A percentile compares a stretch with the other conserved stretches of the same genome.
phyloP scores from a whole-genome alignment of 441 rosid genomes.

The Aquilaria agallochum region DNA sequence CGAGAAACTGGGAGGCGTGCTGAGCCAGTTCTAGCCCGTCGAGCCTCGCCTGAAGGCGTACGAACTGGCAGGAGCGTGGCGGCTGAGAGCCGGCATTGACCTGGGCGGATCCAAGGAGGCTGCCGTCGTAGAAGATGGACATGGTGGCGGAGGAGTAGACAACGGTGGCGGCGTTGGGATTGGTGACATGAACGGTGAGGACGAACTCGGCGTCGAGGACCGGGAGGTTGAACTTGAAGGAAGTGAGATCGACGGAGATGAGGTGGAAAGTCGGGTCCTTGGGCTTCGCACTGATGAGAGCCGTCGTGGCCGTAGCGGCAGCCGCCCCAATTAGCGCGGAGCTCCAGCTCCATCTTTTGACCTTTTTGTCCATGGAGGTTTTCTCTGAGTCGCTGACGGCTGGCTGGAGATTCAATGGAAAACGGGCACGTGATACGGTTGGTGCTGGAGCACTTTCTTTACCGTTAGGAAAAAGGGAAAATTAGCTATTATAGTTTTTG shows the following conservation, averaged over 20 bases:
- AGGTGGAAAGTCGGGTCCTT: slow-evolving; percentile 79
- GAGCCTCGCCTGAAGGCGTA: slow-evolving; percentile 62
- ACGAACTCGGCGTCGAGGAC: slow-evolving; percentile 65
- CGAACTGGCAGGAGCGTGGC: slow-evolving; percentile 56
- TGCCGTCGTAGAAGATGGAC: slow-evolving; percentile 83
- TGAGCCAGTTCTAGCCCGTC: slow-evolving; percentile 75
- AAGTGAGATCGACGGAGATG: slow-evolving; percentile 68
- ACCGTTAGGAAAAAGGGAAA: no score
- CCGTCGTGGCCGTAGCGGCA: slow-evolving; percentile 42
- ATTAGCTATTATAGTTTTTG: no score
- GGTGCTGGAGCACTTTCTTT: no score
- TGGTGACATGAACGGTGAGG: slow-evolving; percentile 82
- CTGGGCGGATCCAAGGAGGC: slow-evolving; percentile 64
- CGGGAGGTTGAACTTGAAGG: slow-evolving; percentile 74
- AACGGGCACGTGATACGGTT: no score
- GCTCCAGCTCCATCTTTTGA: slow-evolving; percentile 63
- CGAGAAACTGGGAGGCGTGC: slow-evolving; percentile 56
- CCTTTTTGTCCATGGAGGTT: slow-evolving; percentile 32
- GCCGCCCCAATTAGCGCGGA: slow-evolving; percentile 70
- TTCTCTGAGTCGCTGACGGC: not conserved
- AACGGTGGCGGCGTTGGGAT: slow-evolving; percentile 67
- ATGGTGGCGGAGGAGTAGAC: slow-evolving; percentile 65
- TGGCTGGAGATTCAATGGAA: no score
- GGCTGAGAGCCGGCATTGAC: slow-evolving; percentile 76
- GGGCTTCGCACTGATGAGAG: slow-evolving; percentile 51